phyloP scores from a whole-genome alignment of 2,329 filamentous ascomycete genomes.

The Scedosporium dehoogii region DNA sequence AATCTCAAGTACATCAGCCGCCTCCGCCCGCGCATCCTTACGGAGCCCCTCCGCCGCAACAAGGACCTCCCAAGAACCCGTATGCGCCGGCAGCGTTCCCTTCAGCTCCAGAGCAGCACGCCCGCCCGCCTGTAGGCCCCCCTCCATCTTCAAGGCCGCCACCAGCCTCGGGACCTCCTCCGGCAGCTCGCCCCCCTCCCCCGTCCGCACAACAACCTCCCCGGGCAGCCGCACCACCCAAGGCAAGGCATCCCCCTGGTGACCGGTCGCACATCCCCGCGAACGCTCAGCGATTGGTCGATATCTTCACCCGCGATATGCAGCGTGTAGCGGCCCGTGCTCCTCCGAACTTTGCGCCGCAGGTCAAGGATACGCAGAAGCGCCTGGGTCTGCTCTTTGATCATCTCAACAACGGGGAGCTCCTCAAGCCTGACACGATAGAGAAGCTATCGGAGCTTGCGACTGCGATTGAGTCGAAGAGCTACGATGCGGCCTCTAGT shows the following conservation, averaged over 20 bases:
- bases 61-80: constrained; percentile 34
- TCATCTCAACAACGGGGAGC: constrained; percentile 90
- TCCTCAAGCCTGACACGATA: constrained; percentile 72
- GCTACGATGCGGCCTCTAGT: constrained; percentile 57
- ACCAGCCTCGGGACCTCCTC: constrained; percentile 11
- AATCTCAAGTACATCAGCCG: constrained; percentile 36
- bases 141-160: constrained; percentile 26
- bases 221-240: constrained; percentile 38
- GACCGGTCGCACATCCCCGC: constrained; percentile 84
- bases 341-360: constrained; percentile 73
- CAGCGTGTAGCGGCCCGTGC: constrained; percentile 79
- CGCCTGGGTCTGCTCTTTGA: constrained; percentile 90
- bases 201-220: constrained; percentile 27
- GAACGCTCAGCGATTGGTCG: constrained; percentile 66
- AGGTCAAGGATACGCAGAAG: constrained; percentile 92
- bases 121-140: constrained; percentile 26
- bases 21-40: constrained; percentile 24
- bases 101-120: constrained; percentile 25
- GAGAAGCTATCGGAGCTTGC: constrained; percentile 55
- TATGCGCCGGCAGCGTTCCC: constrained; percentile 48
- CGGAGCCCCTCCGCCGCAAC: constrained; percentile 33
- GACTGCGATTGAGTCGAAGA: constrained; percentile 54
- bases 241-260: constrained; percentile 64
- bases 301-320: constrained; percentile 76
- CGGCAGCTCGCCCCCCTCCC: constrained; percentile 31